Evolutionary conservation across 164 flowering plant genomes (phyloP), one percentile per base, ranked within the genome.

Genomic region (Warburgia ugandensis): DNA sequence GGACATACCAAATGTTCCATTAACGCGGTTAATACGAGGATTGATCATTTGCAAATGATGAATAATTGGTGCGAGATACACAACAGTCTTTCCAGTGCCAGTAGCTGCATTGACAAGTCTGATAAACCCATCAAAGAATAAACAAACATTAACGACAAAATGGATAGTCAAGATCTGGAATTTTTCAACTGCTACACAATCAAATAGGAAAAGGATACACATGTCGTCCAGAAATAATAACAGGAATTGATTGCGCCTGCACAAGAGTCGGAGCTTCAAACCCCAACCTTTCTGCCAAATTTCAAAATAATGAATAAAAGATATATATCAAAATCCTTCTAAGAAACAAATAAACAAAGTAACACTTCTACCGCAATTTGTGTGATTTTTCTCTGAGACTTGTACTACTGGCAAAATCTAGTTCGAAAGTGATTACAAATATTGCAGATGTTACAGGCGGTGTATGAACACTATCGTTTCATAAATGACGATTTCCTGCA

Each of bases 21-120:
- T 73, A 4, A 81, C 44, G 6, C 96, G 77, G 26, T 70, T 67
- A 49, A 85, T 64, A 43, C 74, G 66, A 53, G 81, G 78, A 61
- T 52, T 29, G 49, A 37, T 70, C 52, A 50, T 58, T 60, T 74
- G 83, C 70, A 92, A 64, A 52, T 68, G 77, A 68, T 92, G 83
- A 68, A 92, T 75, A 22, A 92, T 67, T 0, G 97, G 99, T 58
- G 91, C 96, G 50, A 92, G 70, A 65, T 92, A 92, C 0, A 75
- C 77, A 31, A 88, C 65, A 1, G 99, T 92, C 68, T 91, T 91
- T 17, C 98, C 98, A 29, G 92, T 81, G 6, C 98, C 96, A 22
- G 98, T 91, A 8, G 87, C 80, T 11, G 96, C 95, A 69, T 83
- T 91, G 28, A 91, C 95, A 46, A 91, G 92, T 61, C 96, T 90